Evolutionary conservation across 257 asterid species (phyloP), one percentile per base, ranked within the genome.

Genomic region (Voacanga thouarsii): DNA sequence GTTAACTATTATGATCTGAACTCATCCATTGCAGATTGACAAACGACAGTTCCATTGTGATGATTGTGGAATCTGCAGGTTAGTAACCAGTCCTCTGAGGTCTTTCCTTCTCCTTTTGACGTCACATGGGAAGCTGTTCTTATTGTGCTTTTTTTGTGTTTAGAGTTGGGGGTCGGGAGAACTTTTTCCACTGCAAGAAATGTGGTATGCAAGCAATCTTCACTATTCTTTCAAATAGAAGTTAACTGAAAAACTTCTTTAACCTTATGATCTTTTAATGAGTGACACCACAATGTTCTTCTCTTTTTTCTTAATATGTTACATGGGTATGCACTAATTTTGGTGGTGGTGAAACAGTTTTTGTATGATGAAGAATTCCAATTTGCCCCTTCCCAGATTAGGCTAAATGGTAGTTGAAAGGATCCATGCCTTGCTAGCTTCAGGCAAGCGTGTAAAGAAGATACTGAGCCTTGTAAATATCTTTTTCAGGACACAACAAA

Each of bases 21-120:
- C n/a, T 71, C 5, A 0, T 61, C 59, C 47, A 66, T 19, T 83
- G 81, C 97, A 96, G 99, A 72, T 82, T 41, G 96, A 84, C 74
- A 96, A 93, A 86, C 92, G 91, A 33, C 97, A 90, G 71, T 96
- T 92, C 75, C 99, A 96, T 84, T 96, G 99, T 70, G 91, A 96
- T 70, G 98, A 92, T 83, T 96, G 99, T 82, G 99, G 99, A 23
- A 87, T 96, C 44, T 96, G 99, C 90, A 93, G 99, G 99, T 89
- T 74, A 24, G 92, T 79, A 19, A 65, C 50, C 55, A 45, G 57
- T 26, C 75, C 43, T 72, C 39, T 0, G 28, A 19, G 47, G 8
- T 14, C 12, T 23, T 56, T 72, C 12, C 28, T 12, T 51, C 59
- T 6, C 55, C 39, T 33, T 56, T 47, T 23, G 4, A 37, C 56